Percentiles rank a stretch among this genome's conserved stretches.
Evolutionary conservation across 139 green algal genomes (phyloP).

Genomic region (Eudorina sp.): DNA sequence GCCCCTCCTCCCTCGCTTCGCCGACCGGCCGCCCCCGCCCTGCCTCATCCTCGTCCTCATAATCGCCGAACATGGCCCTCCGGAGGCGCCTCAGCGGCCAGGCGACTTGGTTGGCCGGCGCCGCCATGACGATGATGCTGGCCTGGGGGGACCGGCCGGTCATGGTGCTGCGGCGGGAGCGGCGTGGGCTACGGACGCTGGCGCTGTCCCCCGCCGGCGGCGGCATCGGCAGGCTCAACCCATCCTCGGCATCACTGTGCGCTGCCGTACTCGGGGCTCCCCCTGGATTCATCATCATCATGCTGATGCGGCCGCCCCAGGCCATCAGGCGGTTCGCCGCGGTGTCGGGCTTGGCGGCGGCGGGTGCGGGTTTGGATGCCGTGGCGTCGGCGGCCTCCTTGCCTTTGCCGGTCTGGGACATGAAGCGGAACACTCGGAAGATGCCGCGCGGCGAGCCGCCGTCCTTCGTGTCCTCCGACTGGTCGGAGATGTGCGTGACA

Average conservation of each 20-base stretch:
- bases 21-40: not conserved
- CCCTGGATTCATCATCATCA: not conserved
- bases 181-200: not conserved
- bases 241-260: not conserved
- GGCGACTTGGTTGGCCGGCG: not conserved
- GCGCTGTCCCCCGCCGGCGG: not conserved
- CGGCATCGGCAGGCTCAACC: not conserved
- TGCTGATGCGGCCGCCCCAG: not conserved
- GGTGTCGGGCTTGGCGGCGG: not conserved
- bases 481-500: not conserved
- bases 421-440: no score
- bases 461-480: not conserved
- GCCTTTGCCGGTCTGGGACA: no score
- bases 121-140: conserved; percentile 4
- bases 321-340: not conserved
- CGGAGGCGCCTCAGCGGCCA: not conserved
- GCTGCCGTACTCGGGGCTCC: not conserved
- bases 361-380: no score
- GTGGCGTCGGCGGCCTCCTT: not conserved
- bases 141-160: not conserved
- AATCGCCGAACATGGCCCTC: not conserved
- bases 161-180: not conserved
- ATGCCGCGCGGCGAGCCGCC: no score
- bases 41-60: not conserved
- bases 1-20: not conserved